phyloP scores from a whole-genome alignment of 306 rosid species.

The Vigna hirtella region DNA sequence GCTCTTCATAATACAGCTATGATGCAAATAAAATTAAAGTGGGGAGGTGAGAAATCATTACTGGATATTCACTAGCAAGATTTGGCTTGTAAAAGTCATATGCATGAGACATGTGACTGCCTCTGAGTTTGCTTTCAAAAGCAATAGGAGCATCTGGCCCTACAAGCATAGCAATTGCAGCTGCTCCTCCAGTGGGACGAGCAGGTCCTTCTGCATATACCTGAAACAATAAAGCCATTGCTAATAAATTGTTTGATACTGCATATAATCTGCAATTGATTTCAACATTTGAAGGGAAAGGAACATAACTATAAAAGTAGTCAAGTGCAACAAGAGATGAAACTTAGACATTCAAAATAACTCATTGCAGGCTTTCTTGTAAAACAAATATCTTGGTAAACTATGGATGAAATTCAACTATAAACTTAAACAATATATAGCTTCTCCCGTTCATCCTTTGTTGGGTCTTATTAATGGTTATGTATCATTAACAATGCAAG shows the following conservation, averaged over 20 bases:
- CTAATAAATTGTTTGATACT: not conserved
- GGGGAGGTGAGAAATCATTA: slow-evolving; percentile 45
- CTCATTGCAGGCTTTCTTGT: not conserved
- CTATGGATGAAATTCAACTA: slow-evolving; percentile 7
- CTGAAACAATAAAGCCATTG: slow-evolving; percentile 50
- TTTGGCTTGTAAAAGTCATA: slow-evolving; percentile 91
- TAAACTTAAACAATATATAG: slow-evolving; percentile 10
- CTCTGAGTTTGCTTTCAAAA: slow-evolving; percentile 86
- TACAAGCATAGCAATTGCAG: slow-evolving; percentile 82
- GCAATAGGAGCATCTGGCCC: slow-evolving; percentile 88
- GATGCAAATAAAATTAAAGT: slow-evolving; percentile 3
- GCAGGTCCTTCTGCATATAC: slow-evolving; percentile 95
- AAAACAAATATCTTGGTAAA: not conserved
- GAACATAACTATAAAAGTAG: slow-evolving; percentile 1
- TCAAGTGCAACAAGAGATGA: slow-evolving; percentile 3
- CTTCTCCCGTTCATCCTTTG: not conserved
- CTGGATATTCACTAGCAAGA: slow-evolving; percentile 91
- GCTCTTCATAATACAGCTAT: not conserved
- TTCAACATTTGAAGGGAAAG: slow-evolving; percentile 3
- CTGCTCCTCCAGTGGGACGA: slow-evolving; percentile 97
- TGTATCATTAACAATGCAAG: not conserved
- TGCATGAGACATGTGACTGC: slow-evolving; percentile 82
- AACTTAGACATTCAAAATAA: not conserved
- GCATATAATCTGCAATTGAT: not conserved
- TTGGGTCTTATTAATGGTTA: not conserved